Evolutionary conservation across 495 filamentous ascomycete genomes (phyloP).

Genomic region (Letharia columbiana): DNA sequence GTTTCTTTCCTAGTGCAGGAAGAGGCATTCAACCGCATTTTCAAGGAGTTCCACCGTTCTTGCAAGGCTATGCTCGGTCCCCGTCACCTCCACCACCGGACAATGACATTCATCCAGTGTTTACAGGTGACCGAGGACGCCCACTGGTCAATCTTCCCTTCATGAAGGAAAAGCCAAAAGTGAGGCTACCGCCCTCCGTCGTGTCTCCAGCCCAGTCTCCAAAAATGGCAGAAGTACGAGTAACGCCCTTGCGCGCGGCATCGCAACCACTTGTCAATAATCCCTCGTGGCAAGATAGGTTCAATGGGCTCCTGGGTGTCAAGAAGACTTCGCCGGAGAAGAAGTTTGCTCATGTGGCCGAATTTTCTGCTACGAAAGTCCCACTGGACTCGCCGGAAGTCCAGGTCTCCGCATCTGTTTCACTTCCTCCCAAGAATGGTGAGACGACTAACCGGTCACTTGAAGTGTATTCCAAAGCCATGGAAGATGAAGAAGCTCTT

Average conservation of each 20-base stretch:
- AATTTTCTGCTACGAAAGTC: conserved; percentile 49
- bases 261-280: conserved; percentile 31
- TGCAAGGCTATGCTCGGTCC: conserved; percentile 29
- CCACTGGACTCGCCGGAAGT: conserved; percentile 45
- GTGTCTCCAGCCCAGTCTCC: conserved; percentile 24
- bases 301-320: conserved; percentile 60
- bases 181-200: conserved; percentile 56
- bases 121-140: conserved; percentile 52
- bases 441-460: conserved; percentile 28
- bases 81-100: conserved; percentile 69
- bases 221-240: conserved; percentile 14
- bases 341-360: conserved; percentile 45
- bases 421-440: conserved; percentile 40
- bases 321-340: conserved; percentile 47
- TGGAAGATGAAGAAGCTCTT: conserved; percentile 69
- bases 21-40: conserved; percentile 20
- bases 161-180: conserved; percentile 49
- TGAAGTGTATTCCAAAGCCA: conserved; percentile 48
- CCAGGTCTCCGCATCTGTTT: conserved; percentile 47
- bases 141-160: conserved; percentile 63
- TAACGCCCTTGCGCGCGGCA: conserved; percentile 21
- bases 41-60: conserved; percentile 17
- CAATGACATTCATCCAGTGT: conserved; percentile 54
- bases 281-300: conserved; percentile 62
- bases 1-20: conserved; percentile 59